Evolutionary conservation across 257 asterid species (phyloP).

Genomic region (Salvia hispanica): DNA sequence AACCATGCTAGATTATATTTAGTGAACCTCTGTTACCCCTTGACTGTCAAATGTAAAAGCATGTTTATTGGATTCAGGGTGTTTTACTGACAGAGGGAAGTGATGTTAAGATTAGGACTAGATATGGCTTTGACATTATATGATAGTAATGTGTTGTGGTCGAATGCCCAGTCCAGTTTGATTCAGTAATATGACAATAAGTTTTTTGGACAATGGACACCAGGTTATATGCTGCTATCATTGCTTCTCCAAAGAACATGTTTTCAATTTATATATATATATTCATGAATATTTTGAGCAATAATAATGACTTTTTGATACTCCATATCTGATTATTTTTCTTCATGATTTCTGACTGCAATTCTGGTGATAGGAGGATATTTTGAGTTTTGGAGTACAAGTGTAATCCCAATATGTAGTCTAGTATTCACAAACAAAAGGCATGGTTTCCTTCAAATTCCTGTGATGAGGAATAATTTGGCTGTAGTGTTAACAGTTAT

Average conservation of each 20-base stretch:
- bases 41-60: background rate
- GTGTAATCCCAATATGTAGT: background rate
- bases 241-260: background rate
- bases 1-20: background rate
- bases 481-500: background rate
- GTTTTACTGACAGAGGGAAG: background rate
- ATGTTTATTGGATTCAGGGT: background rate
- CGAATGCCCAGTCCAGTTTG: background rate
- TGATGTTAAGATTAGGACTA: slow-evolving; percentile 1
- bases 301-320: background rate
- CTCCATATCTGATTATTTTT: background rate
- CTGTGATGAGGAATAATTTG: background rate
- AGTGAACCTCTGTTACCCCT: background rate
- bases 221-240: background rate
- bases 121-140: background rate
- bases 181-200: background rate
- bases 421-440: background rate
- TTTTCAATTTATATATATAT: background rate
- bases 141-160: background rate
- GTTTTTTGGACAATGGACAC: slow-evolving; percentile 6
- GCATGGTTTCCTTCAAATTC: slow-evolving; percentile 1
- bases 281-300: background rate
- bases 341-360: background rate
- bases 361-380: no score
- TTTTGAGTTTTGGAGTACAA: no score